A percentile compares a stretch with the other conserved stretches of the same genome.
Evolutionary conservation across 2,329 filamentous ascomycete species (phyloP).

Genomic region (Teratosphaeria destructans): DNA sequence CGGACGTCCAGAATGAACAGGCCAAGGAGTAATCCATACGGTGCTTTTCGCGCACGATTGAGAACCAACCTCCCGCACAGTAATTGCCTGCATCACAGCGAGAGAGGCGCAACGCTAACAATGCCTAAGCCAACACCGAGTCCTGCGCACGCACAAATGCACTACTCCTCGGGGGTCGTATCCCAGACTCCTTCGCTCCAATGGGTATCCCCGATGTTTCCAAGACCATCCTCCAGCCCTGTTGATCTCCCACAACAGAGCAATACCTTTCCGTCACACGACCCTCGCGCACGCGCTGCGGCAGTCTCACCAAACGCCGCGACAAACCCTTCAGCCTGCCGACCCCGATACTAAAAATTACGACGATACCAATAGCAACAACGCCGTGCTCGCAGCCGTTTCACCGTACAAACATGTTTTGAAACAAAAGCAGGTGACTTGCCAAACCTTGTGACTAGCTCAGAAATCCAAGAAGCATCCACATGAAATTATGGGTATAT

Average conservation of each 20-base stretch:
- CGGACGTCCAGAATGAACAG: background rate
- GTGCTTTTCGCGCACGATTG: background rate
- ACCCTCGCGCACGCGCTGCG: background rate
- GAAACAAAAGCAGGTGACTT: background rate
- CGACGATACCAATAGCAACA: background rate
- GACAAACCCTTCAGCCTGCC: background rate
- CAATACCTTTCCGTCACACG: background rate
- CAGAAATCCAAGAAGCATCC: background rate
- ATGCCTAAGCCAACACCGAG: background rate
- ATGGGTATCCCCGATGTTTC: background rate
- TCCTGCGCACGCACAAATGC: background rate
- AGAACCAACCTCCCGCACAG: background rate
- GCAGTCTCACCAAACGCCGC: background rate
- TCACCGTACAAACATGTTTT: background rate
- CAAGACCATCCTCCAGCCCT: background rate
- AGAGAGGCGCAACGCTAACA: background rate
- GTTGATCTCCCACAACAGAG: background rate
- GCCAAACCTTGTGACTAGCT: background rate
- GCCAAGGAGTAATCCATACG: background rate
- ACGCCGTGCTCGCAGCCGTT: background rate
- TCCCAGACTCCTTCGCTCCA: background rate
- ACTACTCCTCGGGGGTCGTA: background rate
- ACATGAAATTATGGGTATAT: background rate
- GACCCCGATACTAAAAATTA: background rate
- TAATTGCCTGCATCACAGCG: background rate